Conservation (phyloP, 1,139 yeast genomes). For the Hanseniaspora gamundiae region DNA sequence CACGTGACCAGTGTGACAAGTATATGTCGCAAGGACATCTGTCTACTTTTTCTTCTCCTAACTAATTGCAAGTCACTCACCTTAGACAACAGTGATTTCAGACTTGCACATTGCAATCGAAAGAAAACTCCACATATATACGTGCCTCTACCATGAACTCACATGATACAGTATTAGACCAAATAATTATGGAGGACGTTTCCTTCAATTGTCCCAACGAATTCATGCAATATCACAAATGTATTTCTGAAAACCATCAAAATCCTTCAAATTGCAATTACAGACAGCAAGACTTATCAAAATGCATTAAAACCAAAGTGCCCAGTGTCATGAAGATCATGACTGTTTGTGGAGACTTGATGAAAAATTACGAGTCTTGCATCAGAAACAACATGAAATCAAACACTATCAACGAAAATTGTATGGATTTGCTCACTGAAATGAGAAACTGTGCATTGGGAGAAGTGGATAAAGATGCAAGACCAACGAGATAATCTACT, state of each 20-base stretch:
- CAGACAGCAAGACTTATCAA: slow-evolving; percentile 20
- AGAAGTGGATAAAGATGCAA: slow-evolving; percentile 8
- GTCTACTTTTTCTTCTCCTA: too few species aligned
- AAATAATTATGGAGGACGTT: slow-evolving; percentile 19
- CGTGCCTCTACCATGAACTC: slow-evolving; percentile 1
- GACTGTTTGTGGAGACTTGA: slow-evolving; percentile 17
- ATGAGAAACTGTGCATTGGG: slow-evolving; percentile 15
- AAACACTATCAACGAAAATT: slow-evolving; percentile 15
- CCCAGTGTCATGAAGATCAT: slow-evolving; percentile 25
- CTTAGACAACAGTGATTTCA: too few species aligned
- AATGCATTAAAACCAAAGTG: slow-evolving; percentile 21
- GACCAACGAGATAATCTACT: too few species aligned
- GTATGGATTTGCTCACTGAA: slow-evolving; percentile 11
- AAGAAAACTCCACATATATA: too few species aligned
- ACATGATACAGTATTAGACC: slow-evolving; percentile 11
- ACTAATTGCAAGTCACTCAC: too few species aligned
- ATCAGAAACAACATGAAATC: slow-evolving; percentile 15
- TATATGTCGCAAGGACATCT: too few species aligned
- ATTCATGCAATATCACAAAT: slow-evolving; percentile 25
- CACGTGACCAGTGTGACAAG: too few species aligned
- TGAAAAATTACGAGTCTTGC: slow-evolving; percentile 23
- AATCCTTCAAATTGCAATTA: slow-evolving; percentile 20
- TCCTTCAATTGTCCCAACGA: slow-evolving; percentile 26
- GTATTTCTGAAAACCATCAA: slow-evolving; percentile 23
- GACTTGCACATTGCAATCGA: too few species aligned